phyloP scores from a whole-genome alignment of 768 basidiomycete genomes.

The Leccinum fibrillosum region DNA sequence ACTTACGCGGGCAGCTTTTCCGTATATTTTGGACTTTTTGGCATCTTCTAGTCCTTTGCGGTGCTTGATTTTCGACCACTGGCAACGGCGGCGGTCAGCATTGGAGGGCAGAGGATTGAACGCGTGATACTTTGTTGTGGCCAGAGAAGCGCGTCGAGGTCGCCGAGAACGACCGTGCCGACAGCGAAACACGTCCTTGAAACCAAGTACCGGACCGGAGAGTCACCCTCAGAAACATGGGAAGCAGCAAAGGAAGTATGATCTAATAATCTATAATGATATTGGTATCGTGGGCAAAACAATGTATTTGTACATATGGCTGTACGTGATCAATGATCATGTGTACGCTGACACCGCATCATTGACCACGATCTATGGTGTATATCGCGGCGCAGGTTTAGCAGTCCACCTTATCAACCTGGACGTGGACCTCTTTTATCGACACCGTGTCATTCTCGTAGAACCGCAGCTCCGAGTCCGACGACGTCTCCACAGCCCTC shows the following conservation, averaged over 20 bases:
- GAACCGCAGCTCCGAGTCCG: conserved; percentile 14
- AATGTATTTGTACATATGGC: background rate
- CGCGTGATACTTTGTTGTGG: conserved; percentile 37
- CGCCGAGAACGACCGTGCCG: conserved; percentile 26
- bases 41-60: conserved; percentile 64
- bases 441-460: conserved; percentile 6
- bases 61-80: conserved; percentile 81
- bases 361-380: too few species aligned
- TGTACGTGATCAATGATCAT: background rate
- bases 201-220: background rate
- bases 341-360: too few species aligned
- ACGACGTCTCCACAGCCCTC: conserved; percentile 53
- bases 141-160: conserved; percentile 31
- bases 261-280: background rate
- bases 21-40: conserved; percentile 55
- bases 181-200: background rate
- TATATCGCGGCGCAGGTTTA: too few species aligned
- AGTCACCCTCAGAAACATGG: background rate
- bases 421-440: conserved; percentile 3
- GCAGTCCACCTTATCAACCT: background rate
- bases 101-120: background rate
- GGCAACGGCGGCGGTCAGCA: conserved; percentile 2
- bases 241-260: background rate
- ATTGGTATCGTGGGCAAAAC: background rate
- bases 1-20: conserved; percentile 54